These are phyloP conservation scores for Pythium monospermum DNA, from an alignment of 352 stramenopile species.

Conservation along the genomic window DNA sequence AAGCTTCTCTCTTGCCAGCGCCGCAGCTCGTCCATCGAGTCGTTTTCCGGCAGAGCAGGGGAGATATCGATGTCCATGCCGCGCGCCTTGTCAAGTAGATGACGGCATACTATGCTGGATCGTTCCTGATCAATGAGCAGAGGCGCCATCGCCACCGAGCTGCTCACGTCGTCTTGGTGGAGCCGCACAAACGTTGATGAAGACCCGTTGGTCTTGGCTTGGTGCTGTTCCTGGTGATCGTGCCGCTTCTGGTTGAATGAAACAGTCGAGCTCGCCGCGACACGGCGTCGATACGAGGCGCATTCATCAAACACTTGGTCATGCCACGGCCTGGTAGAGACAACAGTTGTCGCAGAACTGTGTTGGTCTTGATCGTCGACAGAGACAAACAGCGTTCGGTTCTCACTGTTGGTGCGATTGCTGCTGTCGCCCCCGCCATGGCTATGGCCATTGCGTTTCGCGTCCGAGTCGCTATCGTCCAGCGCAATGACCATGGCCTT, in stretches of 20 bases:
- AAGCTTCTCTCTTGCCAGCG: too few relatives aligned
- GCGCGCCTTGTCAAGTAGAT: too few relatives aligned
- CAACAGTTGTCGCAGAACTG: background rate
- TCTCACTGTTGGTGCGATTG: background rate
- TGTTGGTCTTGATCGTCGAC: background rate
- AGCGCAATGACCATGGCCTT: slow-evolving; percentile 10
- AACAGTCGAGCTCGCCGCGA: background rate
- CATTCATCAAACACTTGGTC: background rate
- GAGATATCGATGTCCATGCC: too few relatives aligned
- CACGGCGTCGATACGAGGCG: background rate
- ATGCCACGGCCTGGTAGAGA: background rate
- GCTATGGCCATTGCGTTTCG: too few relatives aligned
- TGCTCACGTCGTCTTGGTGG: slow-evolving; percentile 14
- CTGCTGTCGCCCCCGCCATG: too few relatives aligned
- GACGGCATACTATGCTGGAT: too few relatives aligned
- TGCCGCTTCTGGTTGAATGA: too few relatives aligned
- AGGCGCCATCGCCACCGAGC: background rate
- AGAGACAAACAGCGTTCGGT: background rate
- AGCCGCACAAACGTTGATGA: slow-evolving; percentile 9
- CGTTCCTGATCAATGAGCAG: background rate
- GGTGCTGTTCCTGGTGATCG: too few relatives aligned
- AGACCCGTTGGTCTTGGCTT: too few relatives aligned
- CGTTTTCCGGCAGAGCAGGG: too few relatives aligned
- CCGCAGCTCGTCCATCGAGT: too few relatives aligned
- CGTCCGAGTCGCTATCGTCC: background rate